These are phyloP conservation scores for Backusella tuberculispora DNA, from an alignment of 192 early-diverging fungal species.

Conservation along the genomic window DNA sequence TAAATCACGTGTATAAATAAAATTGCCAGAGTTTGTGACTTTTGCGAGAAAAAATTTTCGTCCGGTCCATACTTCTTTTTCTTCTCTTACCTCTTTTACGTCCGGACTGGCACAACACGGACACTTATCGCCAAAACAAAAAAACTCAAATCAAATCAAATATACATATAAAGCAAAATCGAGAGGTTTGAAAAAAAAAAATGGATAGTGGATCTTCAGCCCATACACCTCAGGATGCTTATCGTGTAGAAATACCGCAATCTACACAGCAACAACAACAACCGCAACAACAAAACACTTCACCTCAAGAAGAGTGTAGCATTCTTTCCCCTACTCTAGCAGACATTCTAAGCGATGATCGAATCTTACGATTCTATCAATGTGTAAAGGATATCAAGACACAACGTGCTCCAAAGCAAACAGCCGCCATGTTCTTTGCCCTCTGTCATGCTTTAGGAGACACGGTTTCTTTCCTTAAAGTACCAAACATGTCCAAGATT, in stretches of 20 bases:
- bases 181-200: background rate
- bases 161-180: background rate
- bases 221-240: slow-evolving; percentile 9
- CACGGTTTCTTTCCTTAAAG: slow-evolving; percentile 38
- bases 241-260: background rate
- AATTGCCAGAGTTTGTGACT: background rate
- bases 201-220: slow-evolving; percentile 14
- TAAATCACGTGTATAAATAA: too few relatives aligned
- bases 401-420: slow-evolving; percentile 32
- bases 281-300: background rate
- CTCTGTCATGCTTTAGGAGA: slow-evolving; percentile 40
- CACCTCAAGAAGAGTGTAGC: slow-evolving; percentile 25
- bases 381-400: slow-evolving; percentile 44
- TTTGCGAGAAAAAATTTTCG: background rate
- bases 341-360: slow-evolving; percentile 39
- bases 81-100: background rate
- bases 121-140: slow-evolving; percentile 12
- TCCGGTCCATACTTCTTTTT: slow-evolving; percentile 7
- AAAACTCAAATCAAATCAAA: slow-evolving; percentile 1
- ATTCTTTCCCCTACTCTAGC: slow-evolving; percentile 37
- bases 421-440: slow-evolving; percentile 41
- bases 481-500: slow-evolving; percentile 39
- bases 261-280: background rate
- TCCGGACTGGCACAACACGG: slow-evolving; percentile 14
- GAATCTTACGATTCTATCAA: slow-evolving; percentile 38